A percentile compares a stretch with the other conserved stretches of the same genome.
Evolutionary conservation across 1,139 yeast genomes (phyloP).

Genomic region (Geotrichum candidum): DNA sequence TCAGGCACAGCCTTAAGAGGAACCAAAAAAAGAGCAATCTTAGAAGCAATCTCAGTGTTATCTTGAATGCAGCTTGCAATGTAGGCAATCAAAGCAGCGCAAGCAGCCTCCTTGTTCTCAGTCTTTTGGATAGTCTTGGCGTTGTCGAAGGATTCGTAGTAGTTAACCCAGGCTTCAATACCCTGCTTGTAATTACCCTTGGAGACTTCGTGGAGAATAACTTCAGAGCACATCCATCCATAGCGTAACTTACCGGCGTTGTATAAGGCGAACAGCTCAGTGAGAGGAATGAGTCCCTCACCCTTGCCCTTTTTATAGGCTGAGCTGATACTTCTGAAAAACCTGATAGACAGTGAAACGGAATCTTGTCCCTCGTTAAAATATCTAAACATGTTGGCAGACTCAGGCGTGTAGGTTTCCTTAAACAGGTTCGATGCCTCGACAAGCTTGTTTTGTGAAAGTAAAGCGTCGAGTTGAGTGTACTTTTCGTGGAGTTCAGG

Average conservation of each 20-base stretch:
- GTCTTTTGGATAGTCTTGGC: slow-evolving; percentile 22
- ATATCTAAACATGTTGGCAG: slow-evolving; percentile 6
- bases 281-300: slow-evolving; percentile 12
- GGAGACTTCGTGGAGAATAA: slow-evolving; percentile 25
- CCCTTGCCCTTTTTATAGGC: slow-evolving; percentile 7
- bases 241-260: slow-evolving; percentile 22
- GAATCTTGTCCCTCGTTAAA: not conserved
- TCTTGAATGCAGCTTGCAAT: slow-evolving; percentile 23
- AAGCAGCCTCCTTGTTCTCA: slow-evolving; percentile 29
- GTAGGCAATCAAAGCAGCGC: slow-evolving; percentile 31
- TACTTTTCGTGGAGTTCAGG: slow-evolving; percentile 2
- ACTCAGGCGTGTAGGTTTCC: slow-evolving; percentile 10
- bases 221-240: slow-evolving; percentile 30
- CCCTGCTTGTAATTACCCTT: slow-evolving; percentile 29
- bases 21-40: slow-evolving; percentile 30
- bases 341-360: slow-evolving; percentile 2
- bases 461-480: slow-evolving; percentile 3
- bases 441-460: slow-evolving; percentile 4
- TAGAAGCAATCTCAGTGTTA: slow-evolving; percentile 23
- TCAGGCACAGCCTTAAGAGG: slow-evolving; percentile 30
- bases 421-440: slow-evolving; percentile 11
- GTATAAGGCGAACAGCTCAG: slow-evolving; percentile 21
- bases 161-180: slow-evolving; percentile 34
- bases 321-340: slow-evolving; percentile 10
- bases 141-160: slow-evolving; percentile 30